These are phyloP conservation scores for Dispira simplex DNA, from an alignment of 192 early-diverging fungal species.

Conservation along the genomic window DNA sequence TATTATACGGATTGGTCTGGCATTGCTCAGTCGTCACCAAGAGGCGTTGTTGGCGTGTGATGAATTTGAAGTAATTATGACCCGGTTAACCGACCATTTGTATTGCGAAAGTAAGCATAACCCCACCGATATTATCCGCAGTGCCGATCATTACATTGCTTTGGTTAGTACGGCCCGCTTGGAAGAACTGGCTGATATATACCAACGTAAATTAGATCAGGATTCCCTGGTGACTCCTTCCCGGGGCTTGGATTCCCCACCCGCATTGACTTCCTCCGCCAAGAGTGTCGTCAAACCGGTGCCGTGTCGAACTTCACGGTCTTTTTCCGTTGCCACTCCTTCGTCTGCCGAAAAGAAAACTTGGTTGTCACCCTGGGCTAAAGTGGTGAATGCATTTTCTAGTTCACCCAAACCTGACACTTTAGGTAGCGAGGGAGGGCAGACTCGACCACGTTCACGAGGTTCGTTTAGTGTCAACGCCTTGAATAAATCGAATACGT, in stretches of 20 bases:
- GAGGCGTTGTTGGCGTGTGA: constrained; percentile 43
- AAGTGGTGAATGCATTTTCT: constrained; percentile 6
- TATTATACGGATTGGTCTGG: constrained; percentile 74
- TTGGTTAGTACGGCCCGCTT: constrained; percentile 43
- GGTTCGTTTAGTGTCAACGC: background rate
- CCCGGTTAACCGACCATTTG: constrained; percentile 55
- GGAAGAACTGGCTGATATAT: constrained; percentile 46
- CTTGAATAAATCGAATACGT: no score
- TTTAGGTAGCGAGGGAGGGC: no score
- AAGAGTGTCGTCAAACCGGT: no score
- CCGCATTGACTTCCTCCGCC: no score
- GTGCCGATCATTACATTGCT: constrained; percentile 42
- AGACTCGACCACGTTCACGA: background rate
- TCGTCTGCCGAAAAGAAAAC: background rate
- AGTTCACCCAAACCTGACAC: background rate
- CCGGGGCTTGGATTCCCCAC: no score
- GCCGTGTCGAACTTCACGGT: no score
- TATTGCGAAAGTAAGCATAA: constrained; percentile 52
- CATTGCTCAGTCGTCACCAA: constrained; percentile 71
- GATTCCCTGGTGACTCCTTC: background rate
- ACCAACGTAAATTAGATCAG: constrained; percentile 11
- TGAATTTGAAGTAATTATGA: constrained; percentile 57
- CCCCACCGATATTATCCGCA: constrained; percentile 40
- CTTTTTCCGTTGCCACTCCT: background rate
- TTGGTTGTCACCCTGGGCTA: constrained; percentile 2